Evolutionary conservation across 768 basidiomycete species (phyloP).

Genomic region (Pleurotus salmoneostramineus): DNA sequence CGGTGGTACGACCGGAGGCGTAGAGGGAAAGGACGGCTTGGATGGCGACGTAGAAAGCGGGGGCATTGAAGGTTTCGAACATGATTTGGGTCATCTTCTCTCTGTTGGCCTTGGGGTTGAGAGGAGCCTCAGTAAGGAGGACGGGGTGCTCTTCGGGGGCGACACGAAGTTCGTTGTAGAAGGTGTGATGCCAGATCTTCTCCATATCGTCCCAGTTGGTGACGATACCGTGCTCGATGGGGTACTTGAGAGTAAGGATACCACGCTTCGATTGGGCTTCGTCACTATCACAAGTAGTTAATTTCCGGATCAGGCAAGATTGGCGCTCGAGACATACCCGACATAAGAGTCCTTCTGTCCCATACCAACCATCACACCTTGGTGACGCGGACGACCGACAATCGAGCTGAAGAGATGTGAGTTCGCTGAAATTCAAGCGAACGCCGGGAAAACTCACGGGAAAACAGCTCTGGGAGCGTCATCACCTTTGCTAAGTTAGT

Average conservation of each 20-base stretch:
- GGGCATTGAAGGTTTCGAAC: constrained; percentile 73
- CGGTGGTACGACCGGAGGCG: constrained; percentile 91
- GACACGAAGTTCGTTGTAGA: constrained; percentile 72
- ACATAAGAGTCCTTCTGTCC: constrained; percentile 95
- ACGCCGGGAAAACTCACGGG: constrained; percentile 57
- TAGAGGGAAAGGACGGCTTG: constrained; percentile 86
- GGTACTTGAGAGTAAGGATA: constrained; percentile 90
- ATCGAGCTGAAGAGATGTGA: constrained; percentile 56
- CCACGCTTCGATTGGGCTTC: constrained; percentile 94
- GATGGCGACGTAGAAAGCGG: constrained; percentile 67
- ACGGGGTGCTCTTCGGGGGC: constrained; percentile 71
- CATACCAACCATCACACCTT: constrained; percentile 97
- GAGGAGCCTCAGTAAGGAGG: constrained; percentile 64
- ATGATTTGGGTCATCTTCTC: constrained; percentile 75
- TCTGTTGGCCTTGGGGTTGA: constrained; percentile 68
- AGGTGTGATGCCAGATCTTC: constrained; percentile 85
- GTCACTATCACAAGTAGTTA: constrained; percentile 44
- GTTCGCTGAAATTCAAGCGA: neutral
- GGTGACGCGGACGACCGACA: constrained; percentile 91
- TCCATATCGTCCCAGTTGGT: constrained; percentile 99
- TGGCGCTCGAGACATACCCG: constrained; percentile 48
- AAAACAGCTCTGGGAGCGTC: constrained; percentile 92
- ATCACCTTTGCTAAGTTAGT: constrained; percentile 47
- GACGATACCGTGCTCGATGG: constrained; percentile 90
- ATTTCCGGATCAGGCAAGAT: neutral